Evolutionary conservation across 1,284 basidiomycete genomes (phyloP), one percentile per base, ranked within the genome.

Genomic region (Ustilago tritici): DNA sequence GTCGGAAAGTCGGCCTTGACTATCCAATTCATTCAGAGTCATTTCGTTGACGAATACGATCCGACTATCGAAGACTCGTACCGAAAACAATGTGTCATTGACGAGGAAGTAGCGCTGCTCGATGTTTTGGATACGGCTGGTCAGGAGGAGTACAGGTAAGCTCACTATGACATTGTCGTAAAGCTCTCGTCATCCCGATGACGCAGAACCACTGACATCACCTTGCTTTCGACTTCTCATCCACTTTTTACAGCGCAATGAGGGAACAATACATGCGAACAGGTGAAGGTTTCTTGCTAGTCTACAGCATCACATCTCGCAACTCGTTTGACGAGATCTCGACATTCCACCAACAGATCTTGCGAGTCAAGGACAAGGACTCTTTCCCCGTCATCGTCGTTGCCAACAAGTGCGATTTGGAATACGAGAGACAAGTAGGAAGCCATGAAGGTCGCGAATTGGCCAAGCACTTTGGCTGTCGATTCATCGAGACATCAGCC

Each of bases 81-180:
- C 72, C 82, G 86, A 38, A 87, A 87, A 67, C 86, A 87, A 62
- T 85, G 85, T 70, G 81, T 86, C 54, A 97, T 99, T 79, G 96
- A 99, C 87, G 96, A 98, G 43, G 97, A 99, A 87, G 95, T 98
- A 31, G 96, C 96, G 2, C 89, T 98, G 61, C 91, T 99, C 65
- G 96, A 99, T 85, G 95, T 99, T 60, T 91, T 99, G 77, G 96
- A 99, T 88, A 99, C 97, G 4, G 97, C 97, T 56, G 96, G 96
- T 54, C 96, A 99, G 88, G 96, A 99, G 88, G 96, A 99, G 89
- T 99, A 99, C 80, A 87, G 94, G 95, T 96, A 79, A 71, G 93
- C 90, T 38, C 10, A 28, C 28, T 9, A 28, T 28, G 19, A n/a
- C 15, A 34, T 23, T 6, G 11, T 10, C 4, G 15, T n/a, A n/a